Percentiles rank a stretch among this genome's conserved stretches.
Evolutionary conservation across 306 rosid genomes (phyloP).

Genomic region (Echinosophora koreensis): DNA sequence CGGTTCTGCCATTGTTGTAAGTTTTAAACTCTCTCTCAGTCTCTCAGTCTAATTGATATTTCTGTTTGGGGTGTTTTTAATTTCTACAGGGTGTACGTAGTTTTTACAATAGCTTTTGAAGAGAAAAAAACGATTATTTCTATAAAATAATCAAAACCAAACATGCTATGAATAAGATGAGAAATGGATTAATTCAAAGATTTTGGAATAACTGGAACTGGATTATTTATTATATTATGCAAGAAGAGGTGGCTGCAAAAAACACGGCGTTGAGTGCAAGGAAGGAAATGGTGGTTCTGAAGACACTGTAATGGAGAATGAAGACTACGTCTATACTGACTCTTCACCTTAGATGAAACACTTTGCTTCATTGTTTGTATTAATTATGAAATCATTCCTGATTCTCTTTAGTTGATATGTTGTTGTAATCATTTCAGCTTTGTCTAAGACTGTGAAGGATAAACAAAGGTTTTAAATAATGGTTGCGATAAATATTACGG

Average conservation of each 20-base stretch:
- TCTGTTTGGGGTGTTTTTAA: background rate
- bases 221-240: conserved; percentile 16
- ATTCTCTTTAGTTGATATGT: conserved; percentile 6
- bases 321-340: conserved; percentile 75
- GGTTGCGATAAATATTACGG: too few species aligned
- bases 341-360: conserved; percentile 57
- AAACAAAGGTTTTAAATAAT: too few species aligned
- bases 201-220: background rate
- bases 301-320: conserved; percentile 61
- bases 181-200: conserved; percentile 8
- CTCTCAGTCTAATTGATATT: background rate
- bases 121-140: too few species aligned
- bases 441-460: conserved; percentile 31
- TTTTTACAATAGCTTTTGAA: too few species aligned
- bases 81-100: background rate
- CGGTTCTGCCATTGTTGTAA: conserved; percentile 48
- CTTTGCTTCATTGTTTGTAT: conserved; percentile 20
- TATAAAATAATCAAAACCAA: too few species aligned
- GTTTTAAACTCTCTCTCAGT: conserved; percentile 20
- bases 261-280: conserved; percentile 53
- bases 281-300: conserved; percentile 51
- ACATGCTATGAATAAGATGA: background rate
- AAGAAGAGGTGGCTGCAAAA: conserved; percentile 56
- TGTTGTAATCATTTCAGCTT: conserved; percentile 1
- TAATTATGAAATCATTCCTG: conserved; percentile 6